Conservation (phyloP, 1,284 basidiomycete species). For the Cryptococcus sp. region DNA sequence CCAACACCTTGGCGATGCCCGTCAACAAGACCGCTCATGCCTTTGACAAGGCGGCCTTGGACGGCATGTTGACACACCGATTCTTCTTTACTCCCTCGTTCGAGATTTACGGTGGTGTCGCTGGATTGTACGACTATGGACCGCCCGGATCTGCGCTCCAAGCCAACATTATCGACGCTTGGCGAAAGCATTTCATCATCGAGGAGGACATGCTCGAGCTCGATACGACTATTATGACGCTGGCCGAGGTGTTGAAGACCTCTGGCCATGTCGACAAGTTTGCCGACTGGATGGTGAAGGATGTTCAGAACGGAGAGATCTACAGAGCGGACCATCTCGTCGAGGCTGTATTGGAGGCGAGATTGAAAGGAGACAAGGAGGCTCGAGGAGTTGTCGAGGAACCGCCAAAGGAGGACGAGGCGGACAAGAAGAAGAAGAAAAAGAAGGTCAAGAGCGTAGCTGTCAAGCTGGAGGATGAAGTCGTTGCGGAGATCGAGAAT, state of each 20-base stretch:
- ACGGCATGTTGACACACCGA: slow-evolving; percentile 78
- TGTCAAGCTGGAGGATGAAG: slow-evolving; percentile 70
- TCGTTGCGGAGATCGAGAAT: slow-evolving; percentile 71
- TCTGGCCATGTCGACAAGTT: slow-evolving; percentile 98
- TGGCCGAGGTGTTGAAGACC: slow-evolving; percentile 90
- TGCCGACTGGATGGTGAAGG: slow-evolving; percentile 99
- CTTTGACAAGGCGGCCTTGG: slow-evolving; percentile 83
- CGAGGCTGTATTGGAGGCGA: slow-evolving; percentile 83
- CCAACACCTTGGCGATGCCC: slow-evolving; percentile 27
- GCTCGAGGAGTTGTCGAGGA: slow-evolving; percentile 65
- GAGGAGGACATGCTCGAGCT: slow-evolving; percentile 99
- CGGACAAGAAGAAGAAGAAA: slow-evolving; percentile 68
- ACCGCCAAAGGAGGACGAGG: slow-evolving; percentile 56
- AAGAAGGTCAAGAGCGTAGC: slow-evolving; percentile 74
- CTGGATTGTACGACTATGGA: slow-evolving; percentile 89
- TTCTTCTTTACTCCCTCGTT: slow-evolving; percentile 99
- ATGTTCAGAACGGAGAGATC: slow-evolving; percentile 88
- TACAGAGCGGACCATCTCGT: slow-evolving; percentile 96
- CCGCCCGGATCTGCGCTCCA: slow-evolving; percentile 92
- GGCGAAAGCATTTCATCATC: slow-evolving; percentile 97
- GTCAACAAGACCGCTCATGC: slow-evolving; percentile 81
- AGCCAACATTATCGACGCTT: slow-evolving; percentile 93
- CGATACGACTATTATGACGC: slow-evolving; percentile 97
- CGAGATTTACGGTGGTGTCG: slow-evolving; percentile 89
- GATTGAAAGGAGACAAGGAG: slow-evolving; percentile 85